phyloP scores from a whole-genome alignment of 345 rosid species.

The Pistacia vera region DNA sequence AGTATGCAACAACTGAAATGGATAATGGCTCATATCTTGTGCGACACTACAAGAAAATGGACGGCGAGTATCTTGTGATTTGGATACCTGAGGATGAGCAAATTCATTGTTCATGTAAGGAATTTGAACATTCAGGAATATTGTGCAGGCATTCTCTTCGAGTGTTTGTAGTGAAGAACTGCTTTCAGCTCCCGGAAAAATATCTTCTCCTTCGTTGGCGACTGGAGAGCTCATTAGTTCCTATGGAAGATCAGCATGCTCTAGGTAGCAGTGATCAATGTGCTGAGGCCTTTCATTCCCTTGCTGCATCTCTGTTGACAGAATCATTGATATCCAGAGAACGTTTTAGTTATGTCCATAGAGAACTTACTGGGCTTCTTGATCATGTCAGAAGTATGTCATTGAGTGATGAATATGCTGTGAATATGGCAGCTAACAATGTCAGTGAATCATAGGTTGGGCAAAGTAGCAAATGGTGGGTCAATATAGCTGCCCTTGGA shows the following conservation, averaged over 20 bases:
- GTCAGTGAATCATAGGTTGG: conserved; percentile 37
- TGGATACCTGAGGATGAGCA: conserved; percentile 82
- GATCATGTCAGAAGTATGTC: conserved; percentile 63
- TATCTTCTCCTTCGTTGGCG: conserved; percentile 81
- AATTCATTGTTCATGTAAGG: conserved; percentile 91
- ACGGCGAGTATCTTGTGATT: conserved; percentile 65
- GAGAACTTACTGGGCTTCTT: conserved; percentile 57
- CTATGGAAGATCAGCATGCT: conserved; percentile 45
- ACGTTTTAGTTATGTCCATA: conserved; percentile 57
- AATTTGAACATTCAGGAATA: conserved; percentile 80
- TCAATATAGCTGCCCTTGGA: conserved; percentile 11
- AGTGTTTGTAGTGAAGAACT: conserved; percentile 69
- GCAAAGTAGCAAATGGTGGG: conserved; percentile 5
- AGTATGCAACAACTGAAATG: conserved; percentile 76
- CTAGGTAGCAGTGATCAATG: conserved; percentile 52
- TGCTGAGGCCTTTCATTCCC: conserved; percentile 65
- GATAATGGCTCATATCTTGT: conserved; percentile 75
- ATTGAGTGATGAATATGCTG: conserved; percentile 35
- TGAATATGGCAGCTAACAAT: conserved; percentile 42
- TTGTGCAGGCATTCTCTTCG: conserved; percentile 85
- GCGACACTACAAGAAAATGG: conserved; percentile 82
- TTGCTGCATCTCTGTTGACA: conserved; percentile 61
- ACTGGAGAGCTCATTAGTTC: conserved; percentile 46
- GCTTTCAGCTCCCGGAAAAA: conserved; percentile 80
- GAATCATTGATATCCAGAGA: conserved; percentile 70